phyloP scores from a whole-genome alignment of 2,329 filamentous ascomycete genomes.

The Bipolaris sorokiniana region DNA sequence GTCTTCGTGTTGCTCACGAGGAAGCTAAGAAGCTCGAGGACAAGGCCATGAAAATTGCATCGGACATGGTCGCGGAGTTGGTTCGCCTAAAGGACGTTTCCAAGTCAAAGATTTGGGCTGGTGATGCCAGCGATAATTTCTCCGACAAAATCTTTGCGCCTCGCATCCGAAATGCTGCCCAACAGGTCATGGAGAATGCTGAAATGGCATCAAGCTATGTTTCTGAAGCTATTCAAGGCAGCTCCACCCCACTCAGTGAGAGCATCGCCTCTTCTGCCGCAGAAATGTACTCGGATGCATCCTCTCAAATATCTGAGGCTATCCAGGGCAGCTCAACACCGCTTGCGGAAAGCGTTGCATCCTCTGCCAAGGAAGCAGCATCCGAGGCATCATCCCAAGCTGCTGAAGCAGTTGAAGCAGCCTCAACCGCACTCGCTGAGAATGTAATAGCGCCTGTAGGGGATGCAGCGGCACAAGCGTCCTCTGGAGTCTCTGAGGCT shows the following conservation, averaged over 20 bases:
- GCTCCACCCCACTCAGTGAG: constrained; percentile 40
- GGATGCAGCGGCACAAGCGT: constrained; percentile 44
- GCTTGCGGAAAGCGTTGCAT: constrained; percentile 42
- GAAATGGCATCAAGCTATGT: constrained; percentile 47
- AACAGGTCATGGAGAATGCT: constrained; percentile 50
- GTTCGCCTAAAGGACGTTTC: constrained; percentile 81
- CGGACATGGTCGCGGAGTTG: constrained; percentile 79
- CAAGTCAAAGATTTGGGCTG: constrained; percentile 78
- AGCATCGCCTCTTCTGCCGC: constrained; percentile 48
- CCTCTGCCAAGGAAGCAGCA: constrained; percentile 46
- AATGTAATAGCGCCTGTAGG: constrained; percentile 47
- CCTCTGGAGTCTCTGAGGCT: constrained; percentile 34
- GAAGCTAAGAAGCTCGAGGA: constrained; percentile 74
- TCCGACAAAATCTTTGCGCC: constrained; percentile 68
- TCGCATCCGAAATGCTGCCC: constrained; percentile 56
- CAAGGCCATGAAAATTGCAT: constrained; percentile 79
- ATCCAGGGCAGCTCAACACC: constrained; percentile 42
- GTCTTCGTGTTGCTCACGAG: constrained; percentile 70
- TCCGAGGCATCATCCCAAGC: constrained; percentile 40
- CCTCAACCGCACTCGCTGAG: constrained; percentile 38
- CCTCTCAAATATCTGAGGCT: constrained; percentile 38
- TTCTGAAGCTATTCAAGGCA: constrained; percentile 45
- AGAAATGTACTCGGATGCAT: constrained; percentile 43
- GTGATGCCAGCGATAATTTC: constrained; percentile 80
- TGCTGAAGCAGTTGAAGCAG: constrained; percentile 40